A percentile compares a stretch with the other conserved stretches of the same genome.
Conservation (phyloP, 306 rosid genomes). For the Malus sieversii region DNA sequence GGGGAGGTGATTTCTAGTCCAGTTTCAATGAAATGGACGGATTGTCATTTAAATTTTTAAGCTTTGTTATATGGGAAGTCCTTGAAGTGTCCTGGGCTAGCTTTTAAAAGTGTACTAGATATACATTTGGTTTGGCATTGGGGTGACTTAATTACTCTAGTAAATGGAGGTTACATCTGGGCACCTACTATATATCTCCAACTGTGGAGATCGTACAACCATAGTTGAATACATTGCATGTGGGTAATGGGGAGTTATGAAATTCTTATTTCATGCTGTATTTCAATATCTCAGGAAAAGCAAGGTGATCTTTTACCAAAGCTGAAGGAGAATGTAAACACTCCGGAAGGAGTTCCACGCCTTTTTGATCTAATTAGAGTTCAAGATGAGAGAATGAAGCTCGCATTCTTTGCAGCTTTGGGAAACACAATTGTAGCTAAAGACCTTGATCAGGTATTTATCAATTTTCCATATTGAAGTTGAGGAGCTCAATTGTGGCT, state of each 20-base stretch:
- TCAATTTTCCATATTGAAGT: background rate
- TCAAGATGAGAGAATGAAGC: constrained; percentile 76
- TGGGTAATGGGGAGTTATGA: background rate
- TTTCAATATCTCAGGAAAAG: constrained; percentile 58
- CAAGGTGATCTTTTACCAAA: constrained; percentile 60
- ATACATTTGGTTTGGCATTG: background rate
- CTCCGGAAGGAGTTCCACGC: constrained; percentile 91
- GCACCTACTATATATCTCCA: background rate
- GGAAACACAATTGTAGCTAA: constrained; percentile 78
- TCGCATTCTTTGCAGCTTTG: constrained; percentile 77
- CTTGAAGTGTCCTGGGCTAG: background rate
- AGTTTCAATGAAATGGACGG: too few relatives aligned
- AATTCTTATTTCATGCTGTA: constrained; percentile 2
- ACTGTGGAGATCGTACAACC: background rate
- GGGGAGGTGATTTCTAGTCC: too few relatives aligned
- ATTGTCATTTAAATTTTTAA: background rate
- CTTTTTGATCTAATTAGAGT: constrained; percentile 81
- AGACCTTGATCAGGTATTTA: constrained; percentile 84
- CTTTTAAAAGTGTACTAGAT: background rate
- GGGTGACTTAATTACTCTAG: background rate
- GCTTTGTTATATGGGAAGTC: background rate
- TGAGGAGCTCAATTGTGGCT: background rate
- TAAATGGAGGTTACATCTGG: background rate
- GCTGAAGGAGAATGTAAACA: constrained; percentile 47
- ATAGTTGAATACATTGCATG: background rate